Conservation (phyloP, 306 rosid species). For the Mucuna pruriens region DNA sequence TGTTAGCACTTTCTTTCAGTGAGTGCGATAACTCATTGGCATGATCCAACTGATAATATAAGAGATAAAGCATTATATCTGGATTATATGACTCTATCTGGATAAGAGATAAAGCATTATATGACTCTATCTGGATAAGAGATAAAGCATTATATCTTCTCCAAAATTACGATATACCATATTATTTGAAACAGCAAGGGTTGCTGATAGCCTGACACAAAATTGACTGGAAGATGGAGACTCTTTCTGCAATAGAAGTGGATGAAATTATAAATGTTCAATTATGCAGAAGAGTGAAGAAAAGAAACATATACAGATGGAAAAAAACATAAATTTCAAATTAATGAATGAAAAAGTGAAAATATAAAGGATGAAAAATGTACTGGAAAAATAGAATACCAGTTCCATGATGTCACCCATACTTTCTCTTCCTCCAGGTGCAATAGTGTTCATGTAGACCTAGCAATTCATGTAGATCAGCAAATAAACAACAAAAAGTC, state of each 20-base stretch:
- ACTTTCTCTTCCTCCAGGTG: conserved; percentile 52
- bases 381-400: conserved; percentile 79
- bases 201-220: conserved; percentile 76
- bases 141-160: not conserved
- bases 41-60: conserved; percentile 83
- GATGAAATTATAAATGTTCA: conserved; percentile 36
- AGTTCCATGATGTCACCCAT: conserved; percentile 62
- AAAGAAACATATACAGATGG: conserved; percentile 22
- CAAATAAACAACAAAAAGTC: conserved; percentile 28
- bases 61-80: too few species aligned
- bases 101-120: not conserved
- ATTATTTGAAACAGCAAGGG: conserved; percentile 62
- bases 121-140: not conserved
- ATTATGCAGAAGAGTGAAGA: conserved; percentile 19
- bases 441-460: conserved; percentile 65
- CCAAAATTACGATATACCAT: conserved; percentile 59
- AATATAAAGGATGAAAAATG: conserved; percentile 46
- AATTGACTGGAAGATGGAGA: conserved; percentile 72
- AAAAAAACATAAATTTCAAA: not conserved
- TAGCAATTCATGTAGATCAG: conserved; percentile 51
- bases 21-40: conserved; percentile 47
- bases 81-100: not conserved
- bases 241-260: conserved; percentile 63
- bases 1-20: conserved; percentile 69
- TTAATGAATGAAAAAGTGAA: conserved; percentile 4